phyloP scores from a whole-genome alignment of 257 asterid species.

The Coffea eugenioides region DNA sequence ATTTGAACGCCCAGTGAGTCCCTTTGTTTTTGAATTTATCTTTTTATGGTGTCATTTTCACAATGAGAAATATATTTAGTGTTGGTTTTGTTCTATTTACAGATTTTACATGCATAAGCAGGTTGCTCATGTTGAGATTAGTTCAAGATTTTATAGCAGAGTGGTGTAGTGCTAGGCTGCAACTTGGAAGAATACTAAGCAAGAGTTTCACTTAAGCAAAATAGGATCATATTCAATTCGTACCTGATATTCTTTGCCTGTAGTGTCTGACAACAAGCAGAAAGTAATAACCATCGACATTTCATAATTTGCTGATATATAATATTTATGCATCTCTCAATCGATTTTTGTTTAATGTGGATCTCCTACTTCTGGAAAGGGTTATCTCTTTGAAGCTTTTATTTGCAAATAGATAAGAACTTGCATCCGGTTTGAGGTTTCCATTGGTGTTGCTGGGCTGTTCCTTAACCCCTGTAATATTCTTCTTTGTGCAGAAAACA shows the following conservation, averaged over 20 bases:
- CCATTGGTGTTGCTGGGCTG: conserved; percentile 8
- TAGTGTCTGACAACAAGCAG: no score
- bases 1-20: conserved; percentile 91
- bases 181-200: background rate
- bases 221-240: no score
- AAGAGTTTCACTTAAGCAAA: background rate
- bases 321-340: background rate
- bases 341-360: background rate
- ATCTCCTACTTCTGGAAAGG: background rate
- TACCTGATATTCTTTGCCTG: no score
- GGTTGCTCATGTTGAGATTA: background rate
- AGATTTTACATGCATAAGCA: background rate
- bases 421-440: background rate
- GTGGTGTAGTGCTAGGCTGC: background rate
- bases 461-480: conserved; percentile 23
- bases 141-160: background rate
- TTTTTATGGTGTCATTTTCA: background rate
- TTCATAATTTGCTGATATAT: background rate
- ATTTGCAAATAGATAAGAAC: background rate
- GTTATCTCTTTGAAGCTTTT: background rate
- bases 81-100: background rate
- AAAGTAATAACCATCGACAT: background rate
- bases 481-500: conserved; percentile 73
- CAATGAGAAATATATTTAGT: background rate
- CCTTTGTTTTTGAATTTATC: background rate